Percentiles rank a stretch among this genome's conserved stretches.
phyloP scores from a whole-genome alignment of 805 yeast genomes.

The Saccharomycopsis sp. region DNA sequence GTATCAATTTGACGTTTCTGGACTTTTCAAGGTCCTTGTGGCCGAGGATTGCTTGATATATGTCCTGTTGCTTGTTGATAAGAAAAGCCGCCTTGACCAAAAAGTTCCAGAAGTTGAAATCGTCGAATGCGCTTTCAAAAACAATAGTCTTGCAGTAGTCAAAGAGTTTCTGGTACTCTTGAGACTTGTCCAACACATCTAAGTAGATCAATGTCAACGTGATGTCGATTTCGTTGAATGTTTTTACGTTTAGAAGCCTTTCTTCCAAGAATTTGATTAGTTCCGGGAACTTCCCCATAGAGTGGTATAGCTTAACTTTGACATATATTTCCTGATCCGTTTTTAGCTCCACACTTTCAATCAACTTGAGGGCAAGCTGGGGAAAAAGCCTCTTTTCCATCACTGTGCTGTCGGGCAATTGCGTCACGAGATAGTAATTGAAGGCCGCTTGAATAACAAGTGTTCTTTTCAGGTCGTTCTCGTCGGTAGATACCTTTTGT shows the following conservation, averaged over 20 bases:
- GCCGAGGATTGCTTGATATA: conserved; percentile 18
- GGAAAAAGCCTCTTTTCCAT: conserved; percentile 50
- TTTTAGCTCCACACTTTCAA: conserved; percentile 39
- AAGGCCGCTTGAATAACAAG: conserved; percentile 35
- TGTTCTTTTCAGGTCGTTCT: conserved; percentile 1
- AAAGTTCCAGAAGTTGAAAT: conserved; percentile 68
- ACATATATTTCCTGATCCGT: conserved; percentile 64
- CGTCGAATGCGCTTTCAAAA: conserved; percentile 50
- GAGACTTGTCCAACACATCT: conserved; percentile 36
- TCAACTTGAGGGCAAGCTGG: conserved; percentile 50
- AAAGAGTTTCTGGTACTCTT: conserved; percentile 40
- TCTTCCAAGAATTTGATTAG: conserved; percentile 22
- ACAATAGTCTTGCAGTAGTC: conserved; percentile 37
- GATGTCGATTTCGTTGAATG: conserved; percentile 42
- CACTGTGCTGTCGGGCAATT: conserved; percentile 29
- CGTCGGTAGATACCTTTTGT: conserved; percentile 8
- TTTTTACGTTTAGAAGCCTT: conserved; percentile 27
- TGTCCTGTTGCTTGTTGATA: conserved; percentile 30
- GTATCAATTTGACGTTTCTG: conserved; percentile 53
- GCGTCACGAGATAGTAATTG: conserved; percentile 39
- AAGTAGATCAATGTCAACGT: conserved; percentile 54
- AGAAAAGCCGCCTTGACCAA: conserved; percentile 40
- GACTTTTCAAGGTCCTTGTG: conserved; percentile 28
- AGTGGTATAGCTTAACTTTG: conserved; percentile 42
- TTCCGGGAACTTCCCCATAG: conserved; percentile 31